Evolutionary conservation across 257 asterid species (phyloP).

Genomic region (Plectranthus barbatus): DNA sequence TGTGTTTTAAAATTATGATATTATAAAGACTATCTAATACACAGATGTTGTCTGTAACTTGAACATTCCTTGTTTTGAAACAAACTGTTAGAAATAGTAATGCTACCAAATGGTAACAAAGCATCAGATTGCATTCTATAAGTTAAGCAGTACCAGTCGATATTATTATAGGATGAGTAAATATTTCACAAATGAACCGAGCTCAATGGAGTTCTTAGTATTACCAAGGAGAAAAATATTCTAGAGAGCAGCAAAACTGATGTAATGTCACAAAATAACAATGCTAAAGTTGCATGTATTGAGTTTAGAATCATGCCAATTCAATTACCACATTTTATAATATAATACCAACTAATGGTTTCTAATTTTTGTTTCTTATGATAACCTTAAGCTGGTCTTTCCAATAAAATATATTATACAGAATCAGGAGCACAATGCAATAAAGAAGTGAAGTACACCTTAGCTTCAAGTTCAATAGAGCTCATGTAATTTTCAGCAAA

Average conservation of each 20-base stretch:
- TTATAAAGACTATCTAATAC: neutral
- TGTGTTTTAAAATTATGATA: too few species aligned
- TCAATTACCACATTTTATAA: neutral
- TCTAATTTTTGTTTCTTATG: neutral
- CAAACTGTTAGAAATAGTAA: neutral
- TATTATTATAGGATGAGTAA: neutral
- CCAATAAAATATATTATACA: neutral
- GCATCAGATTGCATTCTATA: neutral
- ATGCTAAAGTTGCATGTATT: neutral
- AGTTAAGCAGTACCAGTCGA: neutral
- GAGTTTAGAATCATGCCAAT: neutral
- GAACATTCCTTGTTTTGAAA: neutral
- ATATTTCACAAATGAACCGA: neutral
- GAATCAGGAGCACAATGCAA: slow-evolving; percentile 1
- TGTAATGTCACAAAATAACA: neutral
- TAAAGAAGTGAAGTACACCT: slow-evolving; percentile 36
- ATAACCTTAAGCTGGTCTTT: neutral
- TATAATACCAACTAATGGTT: neutral
- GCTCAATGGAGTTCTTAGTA: neutral
- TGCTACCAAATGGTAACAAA: neutral
- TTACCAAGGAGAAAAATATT: neutral
- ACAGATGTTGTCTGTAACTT: neutral
- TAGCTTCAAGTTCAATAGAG: slow-evolving; percentile 58
- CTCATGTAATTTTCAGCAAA: slow-evolving; percentile 59
- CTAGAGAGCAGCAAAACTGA: neutral